Base-by-base conservation (phyloP, 495 filamentous ascomycete genomes). In the Talaromyces liani region DNA sequence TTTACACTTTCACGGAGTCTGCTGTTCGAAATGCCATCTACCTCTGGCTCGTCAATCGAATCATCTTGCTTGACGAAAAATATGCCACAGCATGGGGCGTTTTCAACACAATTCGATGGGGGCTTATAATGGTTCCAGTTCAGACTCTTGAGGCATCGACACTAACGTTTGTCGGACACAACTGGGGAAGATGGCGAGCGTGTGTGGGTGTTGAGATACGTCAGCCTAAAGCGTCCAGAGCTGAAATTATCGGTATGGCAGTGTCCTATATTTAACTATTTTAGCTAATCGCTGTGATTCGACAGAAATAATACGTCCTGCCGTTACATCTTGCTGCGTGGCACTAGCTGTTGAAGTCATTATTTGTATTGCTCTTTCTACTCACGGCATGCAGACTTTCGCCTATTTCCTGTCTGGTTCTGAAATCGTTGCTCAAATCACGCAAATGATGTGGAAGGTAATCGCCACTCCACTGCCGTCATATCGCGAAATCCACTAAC, bases 71-170 rank as follows among this genome's bases (percentile, higher is more conserved):
- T 63, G 87, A 87, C 4, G 66, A 73, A 1, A 79, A 84, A 25
- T 91, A 91, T 72, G 85, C 86, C 1, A 91, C 88, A 2, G 87
- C 88, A 2, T 91, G 87, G 88, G 84, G 87, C 14, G 77, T 91
- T 41, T 91, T 92, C 75, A 89, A 82, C 64, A 90, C 88, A 0
- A 90, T 92, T 64, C 81, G 88, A n/a, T 91, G 88, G 88, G 88
- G 89, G 1, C 73, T 92, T 4, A 77, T 91, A 29, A 92, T 90
- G 89, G 87, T 91, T 1, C 87, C 88, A 0, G 88, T 90, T 0
- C 81, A 85, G 62, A 77, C 88, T 0, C 70, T 91, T 8, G 87
- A 92, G 67, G 83, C 84, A 7, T 86, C 87, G 0, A 74, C 85
- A 1, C 75, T 87, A 4, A 76, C 87, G 0, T 90, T 90, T 67